Evolutionary conservation across 768 basidiomycete genomes (phyloP).

Genomic region (Termitomyces bulborhizus): DNA sequence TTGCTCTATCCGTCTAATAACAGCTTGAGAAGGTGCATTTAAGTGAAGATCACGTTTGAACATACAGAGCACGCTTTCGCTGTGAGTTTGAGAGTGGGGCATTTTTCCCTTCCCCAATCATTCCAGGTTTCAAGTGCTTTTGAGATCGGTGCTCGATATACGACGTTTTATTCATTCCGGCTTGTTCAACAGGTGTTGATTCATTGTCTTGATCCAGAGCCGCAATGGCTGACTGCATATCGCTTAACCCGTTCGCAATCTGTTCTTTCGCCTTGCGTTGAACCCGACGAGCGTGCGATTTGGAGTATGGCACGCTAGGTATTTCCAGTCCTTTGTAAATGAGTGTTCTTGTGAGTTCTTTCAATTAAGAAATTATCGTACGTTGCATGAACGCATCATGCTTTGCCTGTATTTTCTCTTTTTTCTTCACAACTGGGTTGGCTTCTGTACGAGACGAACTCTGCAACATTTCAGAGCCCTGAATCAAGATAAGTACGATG

Average conservation of each 20-base stretch:
- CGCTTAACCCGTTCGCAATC: slow-evolving; percentile 42
- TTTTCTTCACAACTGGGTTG: slow-evolving; percentile 42
- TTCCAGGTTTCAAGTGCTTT: slow-evolving; percentile 30
- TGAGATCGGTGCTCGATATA: slow-evolving; percentile 17
- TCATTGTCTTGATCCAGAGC: slow-evolving; percentile 36
- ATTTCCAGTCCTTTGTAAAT: slow-evolving; percentile 39
- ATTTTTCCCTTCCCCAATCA: slow-evolving; percentile 64
- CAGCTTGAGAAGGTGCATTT: background rate
- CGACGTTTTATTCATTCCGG: slow-evolving; percentile 12
- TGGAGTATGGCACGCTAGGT: slow-evolving; percentile 54
- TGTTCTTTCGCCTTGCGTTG: slow-evolving; percentile 67
- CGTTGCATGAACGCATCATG: slow-evolving; percentile 67
- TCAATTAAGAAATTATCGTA: slow-evolving; percentile 19
- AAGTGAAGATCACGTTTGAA: slow-evolving; percentile 12
- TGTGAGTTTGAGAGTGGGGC: slow-evolving; percentile 55
- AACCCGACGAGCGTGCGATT: slow-evolving; percentile 62
- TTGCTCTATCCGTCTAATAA: slow-evolving; percentile 53
- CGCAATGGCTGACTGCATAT: slow-evolving; percentile 49
- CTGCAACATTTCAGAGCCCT: slow-evolving; percentile 42
- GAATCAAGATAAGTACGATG: slow-evolving; percentile 4
- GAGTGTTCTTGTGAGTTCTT: background rate
- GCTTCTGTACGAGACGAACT: slow-evolving; percentile 23
- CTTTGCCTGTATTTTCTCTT: slow-evolving; percentile 59
- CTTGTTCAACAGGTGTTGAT: slow-evolving; percentile 8
- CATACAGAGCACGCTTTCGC: slow-evolving; percentile 65